Evolutionary conservation across 1,139 yeast genomes (phyloP), one percentile per base, ranked within the genome.

Genomic region (Pichia sp.): DNA sequence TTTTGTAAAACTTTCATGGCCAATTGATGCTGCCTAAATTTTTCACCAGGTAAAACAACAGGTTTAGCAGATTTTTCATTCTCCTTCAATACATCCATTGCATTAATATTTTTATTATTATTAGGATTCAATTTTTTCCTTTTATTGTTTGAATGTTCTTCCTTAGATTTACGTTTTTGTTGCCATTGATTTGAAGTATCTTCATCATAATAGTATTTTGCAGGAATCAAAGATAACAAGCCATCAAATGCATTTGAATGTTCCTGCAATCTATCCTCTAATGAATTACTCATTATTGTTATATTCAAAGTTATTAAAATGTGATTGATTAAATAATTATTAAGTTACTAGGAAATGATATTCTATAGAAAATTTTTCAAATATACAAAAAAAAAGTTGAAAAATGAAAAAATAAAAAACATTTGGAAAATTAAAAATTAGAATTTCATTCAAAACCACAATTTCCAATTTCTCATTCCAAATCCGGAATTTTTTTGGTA

Each of bases 191-290:
- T 85, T 63, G 85, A 83, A 3, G 84, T 76, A 59, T 81, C 81
- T 47, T 83, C 84, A 64, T 82, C 87, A 66, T 88, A 89, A 67
- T 91, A 91, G 64, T 86, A 89, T 65, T 90, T 89, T 11, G 97
- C 96, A 10, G 99, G 98, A 55, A 93, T 90, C 66, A 93, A 74
- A 27, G 97, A 88, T 56, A 93, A 73, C 53, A 93, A 74, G 44
- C 97, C 96, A 66, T 88, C 91, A 68, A 93, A 91, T 9, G 97
- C 95, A 54, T 84, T 76, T 22, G 96, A 86, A 65, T 89, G 95
- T 49, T 85, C 81, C 68, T 84, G 82, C 60, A 90, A 77, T 62
- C 96, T 83, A 65, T 88, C 96, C 81, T 87, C 81, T 62, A 79
- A 70, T 36, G 81, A 73, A 62, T 77, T 76, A 39, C 60, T 59